Evolutionary conservation across 1,139 yeast genomes (phyloP).

Genomic region (Eremothecium sinecaudum): DNA sequence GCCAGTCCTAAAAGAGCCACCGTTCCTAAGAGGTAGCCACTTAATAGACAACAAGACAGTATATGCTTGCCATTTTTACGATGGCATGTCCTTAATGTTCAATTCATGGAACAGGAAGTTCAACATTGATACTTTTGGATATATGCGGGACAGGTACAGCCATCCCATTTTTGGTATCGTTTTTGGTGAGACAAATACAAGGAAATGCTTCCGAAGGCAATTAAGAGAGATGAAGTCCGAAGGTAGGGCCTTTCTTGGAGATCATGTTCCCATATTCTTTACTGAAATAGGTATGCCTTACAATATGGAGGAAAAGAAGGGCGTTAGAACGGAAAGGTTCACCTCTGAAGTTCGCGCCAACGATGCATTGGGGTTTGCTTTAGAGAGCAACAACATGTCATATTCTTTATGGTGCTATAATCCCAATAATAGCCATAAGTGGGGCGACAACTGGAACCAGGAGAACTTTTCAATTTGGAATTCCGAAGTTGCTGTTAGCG

Average conservation of each 20-base stretch:
- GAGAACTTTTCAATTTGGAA: conserved; percentile 90
- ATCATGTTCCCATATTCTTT: conserved; percentile 56
- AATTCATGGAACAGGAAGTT: conserved; percentile 68
- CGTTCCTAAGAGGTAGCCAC: conserved; percentile 46
- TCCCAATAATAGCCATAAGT: conserved; percentile 56
- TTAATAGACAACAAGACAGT: conserved; percentile 57
- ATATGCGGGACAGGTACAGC: conserved; percentile 67
- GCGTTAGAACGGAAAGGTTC: conserved; percentile 57
- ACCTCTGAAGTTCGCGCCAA: conserved; percentile 68
- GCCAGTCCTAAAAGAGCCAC: conserved; percentile 77
- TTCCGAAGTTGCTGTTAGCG: conserved; percentile 34
- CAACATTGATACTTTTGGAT: conserved; percentile 84
- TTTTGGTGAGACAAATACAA: conserved; percentile 68
- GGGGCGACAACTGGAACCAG: conserved; percentile 91
- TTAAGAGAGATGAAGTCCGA: conserved; percentile 55
- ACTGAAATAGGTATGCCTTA: conserved; percentile 97
- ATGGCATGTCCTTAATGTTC: conserved; percentile 86
- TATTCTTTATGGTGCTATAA: conserved; percentile 86
- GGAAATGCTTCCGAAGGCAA: conserved; percentile 63
- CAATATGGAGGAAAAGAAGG: conserved; percentile 75
- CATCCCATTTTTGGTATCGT: conserved; percentile 73
- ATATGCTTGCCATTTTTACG: conserved; percentile 84
- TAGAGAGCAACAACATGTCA: conserved; percentile 62
- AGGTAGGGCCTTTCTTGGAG: conserved; percentile 49
- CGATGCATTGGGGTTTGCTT: conserved; percentile 71